Percentiles rank a stretch among this genome's conserved stretches.
Conservation (phyloP, 2,329 filamentous ascomycete species). For the Xylariaceae sp. region DNA sequence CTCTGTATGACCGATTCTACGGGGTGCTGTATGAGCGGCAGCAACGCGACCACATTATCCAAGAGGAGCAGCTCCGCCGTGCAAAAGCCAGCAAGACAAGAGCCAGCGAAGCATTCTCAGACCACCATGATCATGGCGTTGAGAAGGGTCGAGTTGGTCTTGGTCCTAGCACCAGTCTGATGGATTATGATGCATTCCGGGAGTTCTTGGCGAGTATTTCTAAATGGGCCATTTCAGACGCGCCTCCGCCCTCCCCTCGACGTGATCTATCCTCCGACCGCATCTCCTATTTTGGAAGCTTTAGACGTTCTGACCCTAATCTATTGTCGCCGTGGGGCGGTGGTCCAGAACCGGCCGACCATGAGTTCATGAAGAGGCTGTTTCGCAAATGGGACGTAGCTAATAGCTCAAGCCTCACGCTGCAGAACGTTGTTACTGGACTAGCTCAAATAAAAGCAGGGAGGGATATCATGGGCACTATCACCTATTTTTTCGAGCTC, state of each 20-base stretch:
- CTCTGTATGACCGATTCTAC: constrained; percentile 94
- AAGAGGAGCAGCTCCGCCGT: constrained; percentile 74
- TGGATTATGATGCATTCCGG: constrained; percentile 97
- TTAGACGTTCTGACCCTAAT: constrained; percentile 53
- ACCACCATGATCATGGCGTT: constrained; percentile 58
- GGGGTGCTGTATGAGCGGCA: constrained; percentile 89
- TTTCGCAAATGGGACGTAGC: constrained; percentile 90
- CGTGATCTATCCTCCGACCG: constrained; percentile 56
- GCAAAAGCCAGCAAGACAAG: constrained; percentile 67
- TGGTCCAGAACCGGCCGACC: constrained; percentile 78
- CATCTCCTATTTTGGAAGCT: constrained; percentile 66
- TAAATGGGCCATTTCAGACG: constrained; percentile 92
- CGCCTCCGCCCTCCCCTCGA: constrained; percentile 65
- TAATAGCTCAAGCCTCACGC: constrained; percentile 75
- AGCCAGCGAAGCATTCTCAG: constrained; percentile 48
- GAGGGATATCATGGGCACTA: constrained; percentile 95
- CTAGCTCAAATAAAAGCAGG: constrained; percentile 91
- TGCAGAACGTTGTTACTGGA: constrained; percentile 92
- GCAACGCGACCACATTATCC: constrained; percentile 77
- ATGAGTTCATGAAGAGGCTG: constrained; percentile 90
- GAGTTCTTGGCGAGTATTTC: constrained; percentile 90
- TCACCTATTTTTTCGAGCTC: constrained; percentile 96
- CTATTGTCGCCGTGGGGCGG: constrained; percentile 60
- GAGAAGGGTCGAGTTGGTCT: constrained; percentile 88
- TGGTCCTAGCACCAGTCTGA: constrained; percentile 86